A percentile compares a stretch with the other conserved stretches of the same genome.
These are phyloP conservation scores for Cercospora sesami DNA, from an alignment of 2,329 filamentous ascomycete species.

Conservation along the genomic window DNA sequence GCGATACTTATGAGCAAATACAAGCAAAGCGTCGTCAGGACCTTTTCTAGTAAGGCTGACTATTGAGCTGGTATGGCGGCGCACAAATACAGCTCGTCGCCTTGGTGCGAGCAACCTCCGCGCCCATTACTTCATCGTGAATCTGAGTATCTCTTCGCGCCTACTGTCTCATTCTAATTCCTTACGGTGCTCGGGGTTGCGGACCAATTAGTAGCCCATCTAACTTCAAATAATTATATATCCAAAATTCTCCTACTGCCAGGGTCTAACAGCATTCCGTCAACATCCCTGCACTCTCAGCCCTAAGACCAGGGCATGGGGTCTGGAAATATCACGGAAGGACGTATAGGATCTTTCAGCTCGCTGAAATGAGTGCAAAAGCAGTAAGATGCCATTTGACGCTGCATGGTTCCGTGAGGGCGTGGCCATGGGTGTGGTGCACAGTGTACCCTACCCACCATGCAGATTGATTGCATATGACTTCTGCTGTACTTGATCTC, in stretches of 20 bases:
- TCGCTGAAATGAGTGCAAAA: slow-evolving; percentile 5
- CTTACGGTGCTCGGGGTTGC: too few species aligned
- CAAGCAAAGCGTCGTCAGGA: too few species aligned
- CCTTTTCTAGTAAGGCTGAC: too few species aligned
- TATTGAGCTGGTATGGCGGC: too few species aligned
- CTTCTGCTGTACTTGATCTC: background rate
- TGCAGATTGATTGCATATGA: background rate
- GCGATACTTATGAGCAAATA: too few species aligned
- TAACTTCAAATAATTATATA: background rate
- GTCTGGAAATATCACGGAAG: slow-evolving; percentile 1
- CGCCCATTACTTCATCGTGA: too few species aligned
- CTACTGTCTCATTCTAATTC: too few species aligned
- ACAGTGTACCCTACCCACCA: background rate
- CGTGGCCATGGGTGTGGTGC: background rate
- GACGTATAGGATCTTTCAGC: background rate
- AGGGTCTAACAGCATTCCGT: background rate
- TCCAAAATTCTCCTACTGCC: background rate
- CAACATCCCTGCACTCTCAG: slow-evolving; percentile 3
- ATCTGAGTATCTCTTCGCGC: too few species aligned
- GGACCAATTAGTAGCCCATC: too few species aligned
- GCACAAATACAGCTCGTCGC: too few species aligned
- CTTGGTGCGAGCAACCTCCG: too few species aligned
- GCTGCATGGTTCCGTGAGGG: background rate
- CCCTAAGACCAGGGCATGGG: slow-evolving; percentile 3
- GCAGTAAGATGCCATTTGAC: background rate